Base-by-base conservation (phyloP, 2,329 filamentous ascomycete species). In the Nigrospora sphaerica region DNA sequence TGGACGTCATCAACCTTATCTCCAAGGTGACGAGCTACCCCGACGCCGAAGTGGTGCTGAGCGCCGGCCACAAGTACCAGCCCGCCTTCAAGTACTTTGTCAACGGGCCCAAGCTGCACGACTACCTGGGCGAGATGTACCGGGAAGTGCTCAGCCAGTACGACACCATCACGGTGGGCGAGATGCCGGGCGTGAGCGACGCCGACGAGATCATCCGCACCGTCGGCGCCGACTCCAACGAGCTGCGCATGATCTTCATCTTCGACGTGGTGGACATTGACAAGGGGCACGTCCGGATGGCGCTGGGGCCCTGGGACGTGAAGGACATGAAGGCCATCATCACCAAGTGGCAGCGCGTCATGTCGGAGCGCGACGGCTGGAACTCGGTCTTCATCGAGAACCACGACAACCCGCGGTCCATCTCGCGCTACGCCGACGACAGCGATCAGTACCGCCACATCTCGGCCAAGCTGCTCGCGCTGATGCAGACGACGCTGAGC, bases 1-100 rank as follows among this genome's bases (percentile, higher is more conserved):
- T 88, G 64, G 85, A 88, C 56, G 83, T 84, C 0, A 83, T 88
- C 62, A 87, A 87, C 62, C 77, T 85, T 65, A 85, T 86, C 58
- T 83, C 78, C 57, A 88, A 88, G 57, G 72, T 73, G 0, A 72
- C 73, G 4, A 68, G 66, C 1, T 77, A 81, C 46, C 75, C 74
- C 1, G 79, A 85, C 52, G 81, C 80, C 0, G 74, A 79, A 0
- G 61, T 81, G 36, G 64, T 70, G 6, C 70, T 80, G 43, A 61
- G 67, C 5, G 66, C 64, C 6, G 63, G 68, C 1, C 61, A 61
- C 18, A 71, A 67, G 47, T 61, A 60, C 35, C 80, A 85, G 54
- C 75, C 76, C 0, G 80, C 74, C 0, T 68, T 66, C 19, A 57
- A 71, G n/a, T 67, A 81, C 41, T 85, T 79, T 55, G 80, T 78